phyloP scores from a whole-genome alignment of 2,329 filamentous ascomycete genomes.

The Pseudocercospora ulei region DNA sequence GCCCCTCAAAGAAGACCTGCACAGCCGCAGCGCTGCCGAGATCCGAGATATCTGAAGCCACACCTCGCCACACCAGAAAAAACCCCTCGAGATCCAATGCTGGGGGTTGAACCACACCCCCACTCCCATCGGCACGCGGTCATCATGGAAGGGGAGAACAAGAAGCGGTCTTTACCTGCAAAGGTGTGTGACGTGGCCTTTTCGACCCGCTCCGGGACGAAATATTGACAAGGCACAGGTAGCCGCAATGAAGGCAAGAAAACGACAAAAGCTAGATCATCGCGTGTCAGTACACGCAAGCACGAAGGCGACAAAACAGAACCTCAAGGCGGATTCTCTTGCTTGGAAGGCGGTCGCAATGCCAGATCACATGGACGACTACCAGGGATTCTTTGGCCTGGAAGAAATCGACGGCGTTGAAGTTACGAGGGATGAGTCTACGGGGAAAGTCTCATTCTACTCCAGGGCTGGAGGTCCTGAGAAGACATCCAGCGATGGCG shows the following conservation, averaged over 20 bases:
- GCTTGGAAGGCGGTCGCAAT: constrained; percentile 55
- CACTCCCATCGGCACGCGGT: background rate
- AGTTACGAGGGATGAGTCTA: constrained; percentile 51
- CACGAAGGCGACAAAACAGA: constrained; percentile 17
- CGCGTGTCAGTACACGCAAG: constrained; percentile 9
- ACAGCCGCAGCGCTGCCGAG: no score
- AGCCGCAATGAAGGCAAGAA: constrained; percentile 37
- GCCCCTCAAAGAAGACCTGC: no score
- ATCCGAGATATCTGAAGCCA: no score
- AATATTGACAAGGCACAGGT: constrained; percentile 10
- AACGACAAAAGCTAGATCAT: constrained; percentile 37
- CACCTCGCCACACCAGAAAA: no score
- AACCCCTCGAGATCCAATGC: no score
- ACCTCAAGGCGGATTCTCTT: constrained; percentile 34
- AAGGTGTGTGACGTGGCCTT: constrained; percentile 24
- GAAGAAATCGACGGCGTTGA: constrained; percentile 90
- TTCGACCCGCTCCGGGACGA: background rate
- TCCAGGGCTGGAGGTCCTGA: constrained; percentile 11
- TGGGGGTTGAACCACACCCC: no score
- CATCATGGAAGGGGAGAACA: constrained; percentile 19
- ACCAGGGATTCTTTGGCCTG: constrained; percentile 85
- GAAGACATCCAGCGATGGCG: constrained; percentile 14
- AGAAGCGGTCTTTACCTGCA: constrained; percentile 34
- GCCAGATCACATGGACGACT: constrained; percentile 72
- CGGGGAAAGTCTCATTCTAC: constrained; percentile 43